Base-by-base conservation (phyloP, 2,329 filamentous ascomycete genomes). In the Phyllosticta citrichinensis region DNA sequence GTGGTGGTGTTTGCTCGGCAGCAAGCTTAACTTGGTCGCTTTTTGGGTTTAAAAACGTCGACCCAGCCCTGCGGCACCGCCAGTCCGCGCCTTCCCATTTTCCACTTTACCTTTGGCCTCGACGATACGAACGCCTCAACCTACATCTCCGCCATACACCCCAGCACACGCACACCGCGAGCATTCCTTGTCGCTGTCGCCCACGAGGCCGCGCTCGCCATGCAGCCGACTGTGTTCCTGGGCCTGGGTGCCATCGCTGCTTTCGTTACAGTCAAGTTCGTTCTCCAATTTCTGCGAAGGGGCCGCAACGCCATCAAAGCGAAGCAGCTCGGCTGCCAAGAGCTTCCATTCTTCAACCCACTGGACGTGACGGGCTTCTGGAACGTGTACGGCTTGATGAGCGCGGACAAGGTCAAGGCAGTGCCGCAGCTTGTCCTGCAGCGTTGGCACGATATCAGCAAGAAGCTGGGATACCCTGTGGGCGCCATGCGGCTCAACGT, bases 351-450 rank as follows among this genome's bases (percentile, higher is more conserved):
- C 2, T 62, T 64, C 9, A 80, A 76, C 63, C 79, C 79, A 3
- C 78, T 83, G 69, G 76, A 76, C 0, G 66, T 86, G 60, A 70
- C 84, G 2, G 83, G 83, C 2, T 65, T 80, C 25, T 80, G 83
- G 67, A 68, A 79, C 50, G 73, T 83, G 62, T 65, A 71, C 47
- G 64, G 70, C 25, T 76, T 76, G 62, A 60, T 76, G 20, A 68
- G 69, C 12, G 73, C 76, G 3, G 62, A 74, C 59, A 75, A 73
- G 22, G 62, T 68, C 22, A 69, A 69, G 52, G 58, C 68, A 12
- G 30, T 68, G 0, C 68, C 76, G 5, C 79, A 67, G 4, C 72
- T 54, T 61, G 66, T 57, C 54, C n/a, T 52, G 30, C 66, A 69
- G 33, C 62, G 65, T 25, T 67, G 68, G 20, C 66, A 63, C 59